Evolutionary conservation across 2,329 filamentous ascomycete species (phyloP), one percentile per base, ranked within the genome.

Genomic region (Cladophialophora exuberans): DNA sequence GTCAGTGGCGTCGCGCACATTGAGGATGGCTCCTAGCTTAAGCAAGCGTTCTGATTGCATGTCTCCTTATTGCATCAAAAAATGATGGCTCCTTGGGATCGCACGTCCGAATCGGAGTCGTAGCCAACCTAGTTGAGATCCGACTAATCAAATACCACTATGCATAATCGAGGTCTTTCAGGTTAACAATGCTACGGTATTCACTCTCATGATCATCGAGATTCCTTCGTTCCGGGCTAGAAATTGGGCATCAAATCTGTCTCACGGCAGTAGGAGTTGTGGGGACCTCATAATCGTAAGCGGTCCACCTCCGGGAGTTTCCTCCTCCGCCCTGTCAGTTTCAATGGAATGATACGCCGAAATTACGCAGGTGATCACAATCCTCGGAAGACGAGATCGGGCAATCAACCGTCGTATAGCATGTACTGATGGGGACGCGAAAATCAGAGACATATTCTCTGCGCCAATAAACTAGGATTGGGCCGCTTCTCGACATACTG

Each of bases 261-360:
- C 38, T 20, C 38, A 42, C 20, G 38, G 38, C 42, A 45, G 42
- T 9, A 28, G 18, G 22, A 23, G 11, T 23, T 36, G 31, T 13
- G 15, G 9, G 30, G 7, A 7, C 30, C 26, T 22, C 13, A 11
- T n/a, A 26, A 35, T 33, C 30, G 6, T 23, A 33, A 2, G 22
- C 30, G 28, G 1, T 26, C 44, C 44, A 47, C 44, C 6, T 11
- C 17, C 44, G 44, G 44, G 20, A 30, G 5, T 47, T 47, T 36
- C 30, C 30, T 47, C 44, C 20, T 36, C 44, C 44, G 30, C 22
- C 7, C 10, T 15, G 10, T 26, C 9, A 18, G 26, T 46, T 30
- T 6, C 28, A 30, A 18, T 45, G 23, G 30, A 47, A 47, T 47
- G 18, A 47, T 47, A 15, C 20, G 30, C 44, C 44, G 44, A 36